These are phyloP conservation scores for Fusarium foetens DNA, from an alignment of 2,329 filamentous ascomycete genomes.

Conservation along the genomic window DNA sequence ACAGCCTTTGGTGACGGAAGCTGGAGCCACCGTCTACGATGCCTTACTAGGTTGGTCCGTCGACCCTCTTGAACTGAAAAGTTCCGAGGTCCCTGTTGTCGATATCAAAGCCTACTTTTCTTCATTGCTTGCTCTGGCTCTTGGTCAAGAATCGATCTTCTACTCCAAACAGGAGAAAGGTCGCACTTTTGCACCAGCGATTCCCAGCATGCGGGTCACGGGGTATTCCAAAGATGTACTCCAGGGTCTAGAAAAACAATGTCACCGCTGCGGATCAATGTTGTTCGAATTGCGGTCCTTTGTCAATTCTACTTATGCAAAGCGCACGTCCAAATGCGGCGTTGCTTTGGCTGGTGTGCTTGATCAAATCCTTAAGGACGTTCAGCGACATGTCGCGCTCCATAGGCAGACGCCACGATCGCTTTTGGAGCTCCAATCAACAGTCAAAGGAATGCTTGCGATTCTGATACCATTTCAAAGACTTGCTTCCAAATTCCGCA, in stretches of 20 bases:
- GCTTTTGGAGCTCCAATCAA: conserved; percentile 63
- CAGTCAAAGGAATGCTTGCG: conserved; percentile 57
- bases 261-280: conserved; percentile 59
- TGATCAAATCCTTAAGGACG: conserved; percentile 58
- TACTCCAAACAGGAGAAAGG: conserved; percentile 69
- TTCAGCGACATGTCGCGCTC: conserved; percentile 61
- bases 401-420: conserved; percentile 57
- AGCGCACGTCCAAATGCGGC: conserved; percentile 56
- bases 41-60: conserved; percentile 60
- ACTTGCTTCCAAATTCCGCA: conserved; percentile 60
- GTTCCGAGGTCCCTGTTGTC: conserved; percentile 55
- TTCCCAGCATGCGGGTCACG: conserved; percentile 62
- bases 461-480: conserved; percentile 63
- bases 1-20: conserved; percentile 73
- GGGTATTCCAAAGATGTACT: conserved; percentile 65
- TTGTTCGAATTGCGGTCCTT: conserved; percentile 59
- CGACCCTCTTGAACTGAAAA: conserved; percentile 54
- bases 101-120: conserved; percentile 61
- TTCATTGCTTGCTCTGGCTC: conserved; percentile 72
- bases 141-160: conserved; percentile 77
- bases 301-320: conserved; percentile 58
- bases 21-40: conserved; percentile 73
- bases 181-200: conserved; percentile 61
- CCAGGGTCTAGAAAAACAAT: conserved; percentile 58
- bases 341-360: conserved; percentile 64